Conservation (phyloP, 148 eudicot genomes). For the Vaccinium darrowii region DNA sequence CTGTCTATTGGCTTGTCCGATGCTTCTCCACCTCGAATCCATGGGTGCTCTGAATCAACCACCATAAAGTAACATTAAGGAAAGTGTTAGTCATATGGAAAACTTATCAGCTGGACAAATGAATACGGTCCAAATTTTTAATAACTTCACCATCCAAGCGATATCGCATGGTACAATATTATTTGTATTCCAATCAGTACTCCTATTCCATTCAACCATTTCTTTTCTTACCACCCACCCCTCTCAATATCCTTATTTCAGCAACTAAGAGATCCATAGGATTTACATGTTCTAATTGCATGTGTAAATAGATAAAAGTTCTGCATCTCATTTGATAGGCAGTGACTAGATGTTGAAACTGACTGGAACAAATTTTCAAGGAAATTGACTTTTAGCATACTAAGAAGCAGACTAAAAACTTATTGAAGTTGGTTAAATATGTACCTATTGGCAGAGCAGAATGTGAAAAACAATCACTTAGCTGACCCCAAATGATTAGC, state of each 20-base stretch:
- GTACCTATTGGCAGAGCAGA: too few relatives aligned
- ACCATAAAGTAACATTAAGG: slow-evolving; percentile 1
- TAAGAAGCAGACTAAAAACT: too few relatives aligned
- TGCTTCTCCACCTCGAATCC: slow-evolving; percentile 86
- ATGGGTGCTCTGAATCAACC: slow-evolving; percentile 67
- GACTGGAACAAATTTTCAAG: background rate
- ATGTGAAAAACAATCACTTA: too few relatives aligned
- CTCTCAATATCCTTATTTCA: background rate
- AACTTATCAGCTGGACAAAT: background rate
- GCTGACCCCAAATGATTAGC: too few relatives aligned
- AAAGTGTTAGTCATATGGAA: slow-evolving; percentile 15
- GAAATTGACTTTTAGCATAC: background rate
- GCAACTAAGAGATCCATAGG: background rate
- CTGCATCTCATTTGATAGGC: background rate
- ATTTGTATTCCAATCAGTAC: background rate
- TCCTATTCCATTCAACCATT: background rate
- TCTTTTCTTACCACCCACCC: background rate
- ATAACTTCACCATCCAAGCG: background rate
- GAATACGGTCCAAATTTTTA: background rate
- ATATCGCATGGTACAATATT: background rate
- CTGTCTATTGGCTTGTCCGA: slow-evolving; percentile 95
- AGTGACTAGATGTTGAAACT: background rate
- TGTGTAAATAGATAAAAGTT: background rate
- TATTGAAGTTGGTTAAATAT: too few relatives aligned
- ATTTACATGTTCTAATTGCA: background rate